A percentile compares a stretch with the other conserved stretches of the same genome.
These are phyloP conservation scores for Petunia axillaris DNA, from an alignment of 257 asterid species.

Conservation along the genomic window DNA sequence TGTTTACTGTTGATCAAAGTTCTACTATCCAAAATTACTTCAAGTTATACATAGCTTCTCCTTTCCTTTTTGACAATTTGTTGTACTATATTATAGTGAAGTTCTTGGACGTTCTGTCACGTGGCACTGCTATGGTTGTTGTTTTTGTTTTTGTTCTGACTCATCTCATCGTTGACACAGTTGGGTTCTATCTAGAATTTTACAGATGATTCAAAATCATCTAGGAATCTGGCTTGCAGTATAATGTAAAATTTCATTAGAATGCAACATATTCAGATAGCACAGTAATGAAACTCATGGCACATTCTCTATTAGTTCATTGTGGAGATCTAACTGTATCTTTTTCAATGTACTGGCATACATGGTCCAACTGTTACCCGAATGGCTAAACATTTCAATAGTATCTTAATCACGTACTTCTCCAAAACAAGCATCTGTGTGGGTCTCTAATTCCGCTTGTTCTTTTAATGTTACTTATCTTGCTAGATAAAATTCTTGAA, in stretches of 20 bases:
- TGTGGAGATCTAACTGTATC: neutral
- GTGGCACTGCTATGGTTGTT: neutral
- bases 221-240: neutral
- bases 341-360: neutral
- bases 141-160: neutral
- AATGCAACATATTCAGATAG: too few relatives aligned
- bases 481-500: neutral
- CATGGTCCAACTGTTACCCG: constrained; percentile 10
- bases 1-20: neutral
- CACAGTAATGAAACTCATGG: too few relatives aligned
- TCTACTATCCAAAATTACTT: constrained; percentile 5
- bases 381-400: constrained; percentile 4
- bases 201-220: neutral
- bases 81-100: neutral
- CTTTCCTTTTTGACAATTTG: neutral
- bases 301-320: too few relatives aligned
- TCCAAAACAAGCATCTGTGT: neutral
- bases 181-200: constrained; percentile 5
- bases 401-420: neutral
- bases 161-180: neutral
- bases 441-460: constrained; percentile 17
- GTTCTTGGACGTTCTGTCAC: neutral
- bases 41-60: neutral
- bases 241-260: neutral
- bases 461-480: neutral